Percentiles rank a stretch among this genome's conserved stretches.
Evolutionary conservation across 2,329 filamentous ascomycete species (phyloP).

Genomic region (Verticillium tricorpus): DNA sequence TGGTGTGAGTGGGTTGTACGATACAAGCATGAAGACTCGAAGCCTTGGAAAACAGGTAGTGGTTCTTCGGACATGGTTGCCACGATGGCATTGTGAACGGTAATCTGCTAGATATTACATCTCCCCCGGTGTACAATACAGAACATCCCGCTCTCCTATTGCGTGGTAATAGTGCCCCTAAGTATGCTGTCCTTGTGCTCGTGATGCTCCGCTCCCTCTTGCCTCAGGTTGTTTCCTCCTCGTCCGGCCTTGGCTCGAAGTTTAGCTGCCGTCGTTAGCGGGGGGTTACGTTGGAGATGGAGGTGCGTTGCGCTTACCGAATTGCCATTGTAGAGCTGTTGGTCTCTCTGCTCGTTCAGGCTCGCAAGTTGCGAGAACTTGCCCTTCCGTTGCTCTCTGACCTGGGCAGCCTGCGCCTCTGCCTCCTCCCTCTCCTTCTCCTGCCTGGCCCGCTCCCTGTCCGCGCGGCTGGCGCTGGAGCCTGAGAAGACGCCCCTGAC

Average conservation of each 20-base stretch:
- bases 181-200: not conserved
- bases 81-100: not conserved
- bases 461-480: slow-evolving; percentile 13
- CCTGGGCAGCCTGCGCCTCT: slow-evolving; percentile 17
- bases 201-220: not conserved
- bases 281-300: not conserved
- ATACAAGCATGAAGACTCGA: slow-evolving; percentile 1
- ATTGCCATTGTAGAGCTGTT: slow-evolving; percentile 88
- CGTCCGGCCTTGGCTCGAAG: slow-evolving; percentile 61
- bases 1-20: slow-evolving; percentile 1
- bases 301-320: slow-evolving; percentile 52
- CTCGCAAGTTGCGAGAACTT: slow-evolving; percentile 40
- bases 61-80: not conserved
- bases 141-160: slow-evolving; percentile 8
- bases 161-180: not conserved
- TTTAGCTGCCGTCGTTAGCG: slow-evolving; percentile 49
- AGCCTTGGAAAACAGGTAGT: not conserved
- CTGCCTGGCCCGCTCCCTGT: not conserved
- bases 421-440: slow-evolving; percentile 1
- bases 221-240: slow-evolving; percentile 34
- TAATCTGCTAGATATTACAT: slow-evolving; percentile 4
- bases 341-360: slow-evolving; percentile 48
- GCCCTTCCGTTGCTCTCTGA: slow-evolving; percentile 16
- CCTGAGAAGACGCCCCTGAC: slow-evolving; percentile 23
- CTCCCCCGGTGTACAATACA: slow-evolving; percentile 13